Evolutionary conservation across 192 early-diverging fungal species (phyloP), one percentile per base, ranked within the genome.

Genomic region (Coemansia sp.): DNA sequence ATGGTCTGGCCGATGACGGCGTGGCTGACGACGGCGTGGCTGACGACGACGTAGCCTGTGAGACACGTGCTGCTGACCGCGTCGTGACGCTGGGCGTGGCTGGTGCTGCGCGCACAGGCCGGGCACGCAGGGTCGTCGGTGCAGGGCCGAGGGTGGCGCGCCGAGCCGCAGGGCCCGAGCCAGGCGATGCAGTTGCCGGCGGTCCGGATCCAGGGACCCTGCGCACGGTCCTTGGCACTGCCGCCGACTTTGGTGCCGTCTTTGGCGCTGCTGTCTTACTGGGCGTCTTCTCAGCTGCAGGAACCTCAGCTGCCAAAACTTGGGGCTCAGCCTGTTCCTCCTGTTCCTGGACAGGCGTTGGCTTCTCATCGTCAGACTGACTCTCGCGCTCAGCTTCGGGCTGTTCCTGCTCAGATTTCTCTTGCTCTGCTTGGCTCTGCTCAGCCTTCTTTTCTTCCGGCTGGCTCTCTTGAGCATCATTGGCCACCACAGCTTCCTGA

Each of bases 61-160:
- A 52, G 54, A 23, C 41, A 6, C 53, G 50, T 37, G 47, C 61
- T 3, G 67, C 54, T 6, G 62, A 38, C 16, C 54, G 45, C 9
- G 69, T 58, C 16, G 64, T 24, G 20, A 51, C 60, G 11, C 49
- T 38, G 22, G 60, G 55, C 14, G 73, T 54, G 16, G 53, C 32
- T 13, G 61, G 3, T 26, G 71, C 14, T 39, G 58, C 39, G 2
- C 29, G 37, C 23, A 26, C 3, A 19, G 57, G 35, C 13, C 23
- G 23, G 20, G 53, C 27, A 26, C 53, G 53, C 24, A 54, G 26
- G 6, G 56, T 27, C 6, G 65, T 8, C 16, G 61, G 23, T 13
- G 58, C 20, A 10, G 47, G 45, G 18, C 52, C 66, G 39, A 66
- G 72, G 1, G 72, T 68, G 7, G 59, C 62, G 26, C 68, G 64